Percentiles rank a stretch among this genome's conserved stretches.
phyloP scores from a whole-genome alignment of 2,329 filamentous ascomycete species.

The Lasiodiplodia sp. region DNA sequence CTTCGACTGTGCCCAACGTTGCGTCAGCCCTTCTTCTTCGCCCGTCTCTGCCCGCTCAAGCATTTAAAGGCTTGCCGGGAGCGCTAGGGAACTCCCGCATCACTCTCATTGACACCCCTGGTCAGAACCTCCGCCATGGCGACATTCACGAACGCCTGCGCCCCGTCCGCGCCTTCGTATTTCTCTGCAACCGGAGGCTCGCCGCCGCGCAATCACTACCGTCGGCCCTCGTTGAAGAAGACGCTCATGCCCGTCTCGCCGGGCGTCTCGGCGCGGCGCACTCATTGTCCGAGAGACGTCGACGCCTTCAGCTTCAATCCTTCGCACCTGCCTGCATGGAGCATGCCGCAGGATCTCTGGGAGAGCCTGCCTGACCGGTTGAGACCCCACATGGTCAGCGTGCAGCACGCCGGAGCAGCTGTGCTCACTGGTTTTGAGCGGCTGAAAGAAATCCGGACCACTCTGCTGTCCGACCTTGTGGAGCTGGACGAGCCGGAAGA shows the following conservation, averaged over 20 bases:
- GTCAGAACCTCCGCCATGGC: constrained; percentile 16
- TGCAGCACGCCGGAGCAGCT: constrained; percentile 55
- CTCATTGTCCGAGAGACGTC: constrained; percentile 43
- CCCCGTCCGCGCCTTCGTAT: constrained; percentile 11
- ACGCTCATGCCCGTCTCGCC: constrained; percentile 20
- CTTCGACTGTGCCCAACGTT: constrained; percentile 18
- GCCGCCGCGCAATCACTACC: constrained; percentile 21
- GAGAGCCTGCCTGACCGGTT: constrained; percentile 46
- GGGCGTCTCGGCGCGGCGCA: constrained; percentile 36
- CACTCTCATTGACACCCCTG: constrained; percentile 11
- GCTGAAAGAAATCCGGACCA: constrained; percentile 41
- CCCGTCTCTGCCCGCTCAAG: neutral
- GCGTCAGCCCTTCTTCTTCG: constrained; percentile 10
- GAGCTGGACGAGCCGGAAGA: constrained; percentile 20
- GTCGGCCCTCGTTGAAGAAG: constrained; percentile 24
- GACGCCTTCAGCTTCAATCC: constrained; percentile 49
- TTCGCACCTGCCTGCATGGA: constrained; percentile 48
- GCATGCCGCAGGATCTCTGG: constrained; percentile 47
- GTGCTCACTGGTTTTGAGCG: constrained; percentile 51
- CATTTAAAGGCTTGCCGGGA: constrained; percentile 20
- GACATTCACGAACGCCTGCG: neutral
- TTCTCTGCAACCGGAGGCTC: constrained; percentile 20
- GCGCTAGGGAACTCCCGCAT: constrained; percentile 22
- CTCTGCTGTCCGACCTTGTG: constrained; percentile 17
- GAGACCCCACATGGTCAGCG: constrained; percentile 42